Conservation (phyloP, 148 eudicot genomes). For the Spergularia bocconei region DNA sequence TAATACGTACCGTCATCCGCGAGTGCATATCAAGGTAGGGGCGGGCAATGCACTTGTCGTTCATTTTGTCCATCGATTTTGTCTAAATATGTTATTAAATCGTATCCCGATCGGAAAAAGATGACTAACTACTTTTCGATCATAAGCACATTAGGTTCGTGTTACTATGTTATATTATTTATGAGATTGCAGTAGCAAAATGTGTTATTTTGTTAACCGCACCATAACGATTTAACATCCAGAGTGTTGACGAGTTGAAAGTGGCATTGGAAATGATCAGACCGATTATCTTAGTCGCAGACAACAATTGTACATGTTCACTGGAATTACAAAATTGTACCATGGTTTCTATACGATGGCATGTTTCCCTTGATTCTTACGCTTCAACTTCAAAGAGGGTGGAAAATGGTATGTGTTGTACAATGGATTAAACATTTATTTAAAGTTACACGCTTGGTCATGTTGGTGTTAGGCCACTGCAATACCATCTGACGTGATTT, state of each 20-base stretch:
- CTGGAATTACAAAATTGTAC: slow-evolving; percentile 37
- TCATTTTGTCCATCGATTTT: too few species aligned
- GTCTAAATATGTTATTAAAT: too few species aligned
- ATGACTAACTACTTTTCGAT: too few species aligned
- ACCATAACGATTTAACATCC: neutral
- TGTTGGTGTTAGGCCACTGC: neutral
- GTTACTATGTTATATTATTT: too few species aligned
- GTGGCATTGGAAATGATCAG: slow-evolving; percentile 56
- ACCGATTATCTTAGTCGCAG: slow-evolving; percentile 69
- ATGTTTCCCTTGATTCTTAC: slow-evolving; percentile 43
- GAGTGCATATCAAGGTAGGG: too few species aligned
- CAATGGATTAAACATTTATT: neutral
- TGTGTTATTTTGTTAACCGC: too few species aligned
- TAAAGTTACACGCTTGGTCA: neutral
- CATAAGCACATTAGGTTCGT: too few species aligned
- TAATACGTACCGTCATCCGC: too few species aligned
- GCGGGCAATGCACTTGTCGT: too few species aligned
- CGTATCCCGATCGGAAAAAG: too few species aligned
- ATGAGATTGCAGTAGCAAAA: too few species aligned
- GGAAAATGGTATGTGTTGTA: slow-evolving; percentile 35
- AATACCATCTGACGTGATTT: slow-evolving; percentile 3
- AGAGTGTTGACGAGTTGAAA: slow-evolving; percentile 78
- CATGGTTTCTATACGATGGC: slow-evolving; percentile 49
- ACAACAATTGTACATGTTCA: slow-evolving; percentile 52
- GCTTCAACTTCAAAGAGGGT: slow-evolving; percentile 15